Evolutionary conservation across 78 protist species (phyloP).

Genomic region (Dictyostelium citrinum): DNA sequence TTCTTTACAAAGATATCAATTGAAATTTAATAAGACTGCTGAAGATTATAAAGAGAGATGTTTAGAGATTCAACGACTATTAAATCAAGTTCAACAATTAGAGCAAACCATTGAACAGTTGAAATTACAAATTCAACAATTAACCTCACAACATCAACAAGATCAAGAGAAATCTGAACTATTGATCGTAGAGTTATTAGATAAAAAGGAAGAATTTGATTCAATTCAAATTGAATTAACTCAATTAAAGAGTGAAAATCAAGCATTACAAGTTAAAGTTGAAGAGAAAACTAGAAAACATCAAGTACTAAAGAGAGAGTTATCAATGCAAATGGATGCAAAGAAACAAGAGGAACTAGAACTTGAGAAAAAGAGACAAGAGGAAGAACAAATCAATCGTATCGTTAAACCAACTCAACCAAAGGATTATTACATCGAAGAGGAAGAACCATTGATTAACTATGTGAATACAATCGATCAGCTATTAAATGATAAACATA

Average conservation of each 20-base stretch:
- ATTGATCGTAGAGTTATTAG: background rate
- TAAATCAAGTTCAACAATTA: background rate
- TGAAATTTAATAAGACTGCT: background rate
- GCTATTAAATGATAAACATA: background rate
- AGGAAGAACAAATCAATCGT: background rate
- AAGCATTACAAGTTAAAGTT: background rate
- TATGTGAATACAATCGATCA: slow-evolving; percentile 5
- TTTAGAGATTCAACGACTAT: background rate
- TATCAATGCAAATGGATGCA: slow-evolving; percentile 30
- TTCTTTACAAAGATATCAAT: background rate
- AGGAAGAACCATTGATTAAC: slow-evolving; percentile 16
- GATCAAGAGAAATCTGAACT: background rate
- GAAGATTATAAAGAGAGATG: background rate
- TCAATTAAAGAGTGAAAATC: background rate
- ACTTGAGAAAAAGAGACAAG: background rate
- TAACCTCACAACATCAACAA: background rate
- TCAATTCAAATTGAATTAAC: background rate
- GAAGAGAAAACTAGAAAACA: slow-evolving; percentile 15
- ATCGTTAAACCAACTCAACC: background rate
- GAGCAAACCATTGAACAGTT: background rate
- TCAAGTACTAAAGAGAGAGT: slow-evolving; percentile 1
- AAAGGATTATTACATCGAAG: slow-evolving; percentile 21
- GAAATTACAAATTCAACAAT: background rate
- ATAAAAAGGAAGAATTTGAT: background rate
- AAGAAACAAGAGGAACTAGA: slow-evolving; percentile 4